These are phyloP conservation scores for Sonneratia caseolaris DNA, from an alignment of 345 rosid species.

Conservation along the genomic window DNA sequence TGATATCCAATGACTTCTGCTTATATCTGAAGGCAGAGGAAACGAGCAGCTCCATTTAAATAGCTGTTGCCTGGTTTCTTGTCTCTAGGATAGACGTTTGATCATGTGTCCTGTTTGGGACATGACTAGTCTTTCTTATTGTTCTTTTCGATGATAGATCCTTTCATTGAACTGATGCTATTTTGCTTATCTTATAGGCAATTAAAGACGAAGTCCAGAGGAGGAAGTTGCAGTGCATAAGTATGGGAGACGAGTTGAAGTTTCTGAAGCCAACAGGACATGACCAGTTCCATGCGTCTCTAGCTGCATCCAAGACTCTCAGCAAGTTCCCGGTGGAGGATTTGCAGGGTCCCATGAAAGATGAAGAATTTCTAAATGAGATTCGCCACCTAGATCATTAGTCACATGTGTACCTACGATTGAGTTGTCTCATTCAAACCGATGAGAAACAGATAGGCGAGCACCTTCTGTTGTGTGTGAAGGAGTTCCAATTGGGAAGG, in stretches of 20 bases:
- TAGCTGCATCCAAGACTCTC: conserved; percentile 25
- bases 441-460: neutral
- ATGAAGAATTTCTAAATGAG: neutral
- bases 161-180: neutral
- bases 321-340: conserved; percentile 18
- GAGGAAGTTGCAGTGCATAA: conserved; percentile 36
- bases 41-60: neutral
- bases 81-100: neutral
- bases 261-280: conserved; percentile 39
- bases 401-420: neutral
- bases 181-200: conserved; percentile 31
- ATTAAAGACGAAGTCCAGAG: conserved; percentile 63
- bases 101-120: neutral
- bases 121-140: neutral
- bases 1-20: neutral
- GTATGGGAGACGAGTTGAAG: conserved; percentile 19
- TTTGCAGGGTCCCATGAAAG: neutral
- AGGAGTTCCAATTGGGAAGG: neutral
- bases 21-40: neutral
- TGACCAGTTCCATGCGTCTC: conserved; percentile 48
- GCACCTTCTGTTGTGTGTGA: neutral
- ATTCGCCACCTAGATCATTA: neutral
- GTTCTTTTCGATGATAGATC: neutral
- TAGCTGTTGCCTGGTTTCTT: neutral
- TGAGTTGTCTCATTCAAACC: neutral